Evolutionary conservation across 768 basidiomycete genomes (phyloP).

Genomic region (Phanerodontia chrysosporium): DNA sequence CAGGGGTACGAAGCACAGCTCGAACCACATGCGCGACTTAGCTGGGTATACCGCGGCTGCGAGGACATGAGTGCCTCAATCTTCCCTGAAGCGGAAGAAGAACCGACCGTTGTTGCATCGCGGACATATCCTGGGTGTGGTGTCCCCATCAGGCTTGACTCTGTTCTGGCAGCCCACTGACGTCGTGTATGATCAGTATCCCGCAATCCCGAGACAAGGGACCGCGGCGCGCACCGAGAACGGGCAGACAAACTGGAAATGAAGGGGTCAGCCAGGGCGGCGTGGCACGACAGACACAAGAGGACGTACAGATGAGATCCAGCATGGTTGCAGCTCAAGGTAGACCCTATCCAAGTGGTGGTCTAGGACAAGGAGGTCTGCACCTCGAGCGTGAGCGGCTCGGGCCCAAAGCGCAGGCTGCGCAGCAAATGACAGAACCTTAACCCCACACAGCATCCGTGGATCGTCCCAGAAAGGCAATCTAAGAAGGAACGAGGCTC

Average conservation of each 20-base stretch:
- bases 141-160: constrained; percentile 51
- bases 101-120: constrained; percentile 66
- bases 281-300: neutral
- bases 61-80: neutral
- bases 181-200: constrained; percentile 9
- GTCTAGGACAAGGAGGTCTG: constrained; percentile 1
- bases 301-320: constrained; percentile 21
- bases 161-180: constrained; percentile 66
- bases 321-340: constrained; percentile 15
- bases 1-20: constrained; percentile 70
- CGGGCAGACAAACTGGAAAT: constrained; percentile 30
- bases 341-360: too few relatives aligned
- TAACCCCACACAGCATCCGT: neutral
- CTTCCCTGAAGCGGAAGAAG: neutral
- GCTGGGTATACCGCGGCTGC: constrained; percentile 58
- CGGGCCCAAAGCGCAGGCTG: constrained; percentile 6
- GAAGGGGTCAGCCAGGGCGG: neutral
- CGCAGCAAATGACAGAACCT: constrained; percentile 3
- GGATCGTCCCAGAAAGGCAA: constrained; percentile 1
- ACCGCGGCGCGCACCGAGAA: constrained; percentile 26
- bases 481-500: neutral
- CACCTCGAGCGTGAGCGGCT: neutral
- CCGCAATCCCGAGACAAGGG: neutral
- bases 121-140: constrained; percentile 57
- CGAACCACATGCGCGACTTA: constrained; percentile 70